Conservation (phyloP, 2,329 filamentous ascomycete species). For the Apiospora malaysiana region DNA sequence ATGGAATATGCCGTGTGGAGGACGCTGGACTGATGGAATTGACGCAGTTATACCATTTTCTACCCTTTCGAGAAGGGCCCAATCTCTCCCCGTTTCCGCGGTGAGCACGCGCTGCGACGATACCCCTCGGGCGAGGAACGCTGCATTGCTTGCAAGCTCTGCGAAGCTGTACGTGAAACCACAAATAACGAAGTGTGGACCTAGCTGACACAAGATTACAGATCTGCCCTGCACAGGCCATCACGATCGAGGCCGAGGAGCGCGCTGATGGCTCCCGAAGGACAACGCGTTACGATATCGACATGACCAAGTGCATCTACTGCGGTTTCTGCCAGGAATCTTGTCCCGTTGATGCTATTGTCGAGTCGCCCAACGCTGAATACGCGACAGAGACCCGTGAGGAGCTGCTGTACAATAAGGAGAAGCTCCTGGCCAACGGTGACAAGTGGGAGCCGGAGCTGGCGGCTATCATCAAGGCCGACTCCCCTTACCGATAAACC, state of each 20-base stretch:
- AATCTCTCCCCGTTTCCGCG: conserved; percentile 96
- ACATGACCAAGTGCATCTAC: conserved; percentile 99
- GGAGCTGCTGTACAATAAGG: conserved; percentile 97
- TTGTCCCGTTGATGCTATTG: conserved; percentile 93
- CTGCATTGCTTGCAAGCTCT: conserved; percentile 99
- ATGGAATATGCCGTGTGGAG: not conserved
- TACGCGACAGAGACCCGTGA: conserved; percentile 76
- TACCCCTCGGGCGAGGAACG: conserved; percentile 98
- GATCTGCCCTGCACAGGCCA: conserved; percentile 96
- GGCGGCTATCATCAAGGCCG: conserved; percentile 87
- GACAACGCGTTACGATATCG: conserved; percentile 97
- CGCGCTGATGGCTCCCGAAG: conserved; percentile 93
- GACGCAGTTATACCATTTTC: conserved; percentile 90
- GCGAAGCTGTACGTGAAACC: conserved; percentile 72
- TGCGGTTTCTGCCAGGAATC: conserved; percentile 99
- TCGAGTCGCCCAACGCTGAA: conserved; percentile 68
- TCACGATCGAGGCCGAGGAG: conserved; percentile 99
- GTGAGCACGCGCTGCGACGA: conserved; percentile 93
- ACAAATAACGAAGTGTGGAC: not conserved
- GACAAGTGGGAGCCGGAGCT: conserved; percentile 99
- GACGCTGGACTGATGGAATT: conserved; percentile 9
- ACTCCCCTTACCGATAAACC: conserved; percentile 86
- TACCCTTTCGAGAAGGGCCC: conserved; percentile 99
- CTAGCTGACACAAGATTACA: conserved; percentile 34
- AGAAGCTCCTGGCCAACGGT: conserved; percentile 87